A percentile compares a stretch with the other conserved stretches of the same genome.
Conservation (phyloP, 2,329 filamentous ascomycete genomes). For the Xylariaceae sp. region DNA sequence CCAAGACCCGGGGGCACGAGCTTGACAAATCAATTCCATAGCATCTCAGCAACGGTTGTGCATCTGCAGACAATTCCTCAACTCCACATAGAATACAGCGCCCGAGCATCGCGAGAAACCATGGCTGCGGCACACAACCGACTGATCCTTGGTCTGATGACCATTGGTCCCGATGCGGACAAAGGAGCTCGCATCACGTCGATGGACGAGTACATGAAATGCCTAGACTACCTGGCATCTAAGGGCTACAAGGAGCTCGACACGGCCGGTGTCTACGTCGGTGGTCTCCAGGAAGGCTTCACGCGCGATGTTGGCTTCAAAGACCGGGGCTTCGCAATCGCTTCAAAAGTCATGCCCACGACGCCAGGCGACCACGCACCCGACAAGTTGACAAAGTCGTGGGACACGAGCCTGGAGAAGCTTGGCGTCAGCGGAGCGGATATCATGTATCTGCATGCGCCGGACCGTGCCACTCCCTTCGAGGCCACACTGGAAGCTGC, state of each 20-base stretch:
- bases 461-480: slow-evolving; percentile 45
- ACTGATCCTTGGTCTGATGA: not conserved
- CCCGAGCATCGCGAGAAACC: not conserved
- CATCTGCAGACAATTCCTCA: too few species aligned
- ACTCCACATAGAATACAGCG: too few species aligned
- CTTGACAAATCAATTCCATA: too few species aligned
- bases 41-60: too few species aligned
- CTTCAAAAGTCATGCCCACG: not conserved
- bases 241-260: not conserved
- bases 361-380: not conserved
- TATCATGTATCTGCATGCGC: slow-evolving; percentile 45
- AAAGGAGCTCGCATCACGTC: not conserved
- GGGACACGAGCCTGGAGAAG: not conserved
- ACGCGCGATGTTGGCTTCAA: not conserved
- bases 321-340: not conserved
- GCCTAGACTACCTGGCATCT: not conserved
- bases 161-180: not conserved
- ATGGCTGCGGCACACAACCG: not conserved
- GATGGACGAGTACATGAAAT: not conserved
- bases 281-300: not conserved
- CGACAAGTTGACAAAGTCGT: not conserved
- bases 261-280: not conserved
- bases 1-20: too few species aligned
- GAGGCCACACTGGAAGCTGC: slow-evolving; percentile 46
- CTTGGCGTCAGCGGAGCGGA: not conserved